Base-by-base conservation (phyloP, 2,329 filamentous ascomycete species). In the Chrysoporthe austroafricana region DNA sequence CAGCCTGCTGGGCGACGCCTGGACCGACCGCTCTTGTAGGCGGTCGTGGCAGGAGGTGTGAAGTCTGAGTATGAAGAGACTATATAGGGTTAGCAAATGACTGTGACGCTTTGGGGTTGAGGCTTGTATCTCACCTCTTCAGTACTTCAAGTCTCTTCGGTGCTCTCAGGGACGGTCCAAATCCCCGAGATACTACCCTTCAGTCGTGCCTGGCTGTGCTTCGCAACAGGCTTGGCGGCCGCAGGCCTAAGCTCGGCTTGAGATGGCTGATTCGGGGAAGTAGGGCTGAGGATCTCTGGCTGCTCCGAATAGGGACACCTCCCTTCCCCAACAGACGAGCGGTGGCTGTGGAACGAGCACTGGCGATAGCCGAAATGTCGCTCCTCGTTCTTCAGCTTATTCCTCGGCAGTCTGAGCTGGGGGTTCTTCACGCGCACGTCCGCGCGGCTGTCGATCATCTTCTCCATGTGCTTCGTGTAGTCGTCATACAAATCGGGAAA, bases 331-430 rank as follows among this genome's bases (percentile, higher is more conserved):
- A 87, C 84, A 8, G 79, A 76, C 4, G 84, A 81, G 26, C 86
- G 80, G 72, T 88, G 86, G 48, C 83, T 86, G 74, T 88, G 86
- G 72, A 88, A 88, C 14, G 85, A 86, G 74, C 86, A 88, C 75
- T 86, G 84, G 34, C 86, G 80, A 74, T 88, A 88, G n/a, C 86
- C 86, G 72, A 87, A 88, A 63, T 83, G 79, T 46, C 86, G 83
- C 77, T 87, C 84, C 58, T 86, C 85, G 75, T 83, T 86, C 69
- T 82, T 80, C 32, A 88, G 78, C 66, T 79, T 79, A 78, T 88
- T 88, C 70, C 82, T 83, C 16, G 84, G 83, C 63, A 88, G 82
- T 70, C 86, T 81, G 32, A 88, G 82, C 76, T 88, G 86, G 16
- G 86, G 86, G 77, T 88, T 88, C 80, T 88, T 88, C 77, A 86